Conservation (phyloP, 2,329 filamentous ascomycete species). For the Stachybotrys chlorohalonatus region DNA sequence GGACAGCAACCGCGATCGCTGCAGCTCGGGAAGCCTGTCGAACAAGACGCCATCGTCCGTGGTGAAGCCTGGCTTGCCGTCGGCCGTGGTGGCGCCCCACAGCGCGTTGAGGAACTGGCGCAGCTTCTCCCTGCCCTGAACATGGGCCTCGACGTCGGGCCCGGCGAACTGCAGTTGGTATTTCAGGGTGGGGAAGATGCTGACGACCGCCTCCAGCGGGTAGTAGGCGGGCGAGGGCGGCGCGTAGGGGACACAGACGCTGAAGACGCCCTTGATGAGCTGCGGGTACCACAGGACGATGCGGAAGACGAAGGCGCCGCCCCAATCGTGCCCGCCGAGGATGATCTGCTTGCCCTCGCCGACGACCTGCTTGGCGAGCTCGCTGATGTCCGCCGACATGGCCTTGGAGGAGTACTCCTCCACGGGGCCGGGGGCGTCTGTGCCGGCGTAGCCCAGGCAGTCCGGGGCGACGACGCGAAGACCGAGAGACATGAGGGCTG, state of each 20-base stretch:
- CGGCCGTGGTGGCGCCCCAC: conserved; percentile 55
- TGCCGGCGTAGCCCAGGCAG: conserved; percentile 78
- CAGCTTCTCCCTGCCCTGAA: conserved; percentile 52
- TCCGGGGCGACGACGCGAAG: conserved; percentile 78
- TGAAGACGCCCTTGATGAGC: conserved; percentile 66
- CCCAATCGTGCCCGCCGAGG: conserved; percentile 91
- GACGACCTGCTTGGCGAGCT: conserved; percentile 51
- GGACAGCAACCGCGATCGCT: conserved; percentile 48
- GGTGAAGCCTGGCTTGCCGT: conserved; percentile 49
- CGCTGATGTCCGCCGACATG: conserved; percentile 65
- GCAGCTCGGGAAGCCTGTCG: conserved; percentile 50
- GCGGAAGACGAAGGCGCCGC: conserved; percentile 69
- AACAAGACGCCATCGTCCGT: conserved; percentile 54
- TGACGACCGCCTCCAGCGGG: conserved; percentile 51
- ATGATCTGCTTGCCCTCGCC: conserved; percentile 50
- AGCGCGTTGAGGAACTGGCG: conserved; percentile 61
- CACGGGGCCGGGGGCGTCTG: conserved; percentile 55
- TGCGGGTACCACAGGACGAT: conserved; percentile 64
- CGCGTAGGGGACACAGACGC: conserved; percentile 68
- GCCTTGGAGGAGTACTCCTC: conserved; percentile 62
- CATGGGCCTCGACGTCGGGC: conserved; percentile 51
- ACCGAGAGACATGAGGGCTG: conserved; percentile 60
- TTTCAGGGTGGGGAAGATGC: conserved; percentile 56
- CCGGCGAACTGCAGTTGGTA: conserved; percentile 80
- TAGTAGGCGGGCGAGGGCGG: conserved; percentile 43